phyloP scores from a whole-genome alignment of 208 protist species.

The Trypanosoma congolense region DNA sequence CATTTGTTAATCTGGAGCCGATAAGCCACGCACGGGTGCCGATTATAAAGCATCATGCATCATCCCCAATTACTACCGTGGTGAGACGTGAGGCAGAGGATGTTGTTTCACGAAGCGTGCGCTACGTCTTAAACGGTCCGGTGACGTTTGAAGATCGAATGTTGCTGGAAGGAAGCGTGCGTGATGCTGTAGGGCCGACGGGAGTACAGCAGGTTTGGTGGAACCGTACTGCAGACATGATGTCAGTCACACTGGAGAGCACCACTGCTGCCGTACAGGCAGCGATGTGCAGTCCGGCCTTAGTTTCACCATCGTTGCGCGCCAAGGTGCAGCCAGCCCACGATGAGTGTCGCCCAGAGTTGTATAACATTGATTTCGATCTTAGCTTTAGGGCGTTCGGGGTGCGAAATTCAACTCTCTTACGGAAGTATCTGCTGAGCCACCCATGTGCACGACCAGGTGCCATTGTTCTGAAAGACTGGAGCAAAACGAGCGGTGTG shows the following conservation, averaged over 20 bases:
- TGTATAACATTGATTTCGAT: slow-evolving; percentile 88
- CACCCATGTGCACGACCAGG: slow-evolving; percentile 81
- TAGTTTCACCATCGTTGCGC: slow-evolving; percentile 41
- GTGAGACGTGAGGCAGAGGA: slow-evolving; percentile 48
- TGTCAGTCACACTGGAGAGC: slow-evolving; percentile 60
- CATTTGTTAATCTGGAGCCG: slow-evolving; percentile 75
- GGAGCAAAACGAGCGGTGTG: slow-evolving; percentile 84
- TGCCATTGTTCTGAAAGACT: slow-evolving; percentile 87
- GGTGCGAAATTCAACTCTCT: slow-evolving; percentile 83
- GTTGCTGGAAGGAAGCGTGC: slow-evolving; percentile 71
- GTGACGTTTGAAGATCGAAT: slow-evolving; percentile 51
- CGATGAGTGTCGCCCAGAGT: slow-evolving; percentile 77
- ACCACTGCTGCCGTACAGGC: slow-evolving; percentile 65
- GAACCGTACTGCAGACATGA: slow-evolving; percentile 63
- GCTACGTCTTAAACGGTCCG: slow-evolving; percentile 49
- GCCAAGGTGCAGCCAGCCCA: slow-evolving; percentile 71
- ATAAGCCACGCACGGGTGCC: slow-evolving; percentile 84
- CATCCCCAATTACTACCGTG: slow-evolving; percentile 45
- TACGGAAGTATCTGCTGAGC: slow-evolving; percentile 71
- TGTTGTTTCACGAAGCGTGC: slow-evolving; percentile 67
- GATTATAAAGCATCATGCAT: slow-evolving; percentile 90
- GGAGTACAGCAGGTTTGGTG: slow-evolving; percentile 84
- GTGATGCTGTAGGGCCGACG: slow-evolving; percentile 38
- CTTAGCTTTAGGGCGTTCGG: slow-evolving; percentile 86
- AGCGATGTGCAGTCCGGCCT: slow-evolving; percentile 43